Percentiles rank a stretch among this genome's conserved stretches.
phyloP scores from a whole-genome alignment of 768 basidiomycete genomes.

The Trichaptum fuscoviolaceum region DNA sequence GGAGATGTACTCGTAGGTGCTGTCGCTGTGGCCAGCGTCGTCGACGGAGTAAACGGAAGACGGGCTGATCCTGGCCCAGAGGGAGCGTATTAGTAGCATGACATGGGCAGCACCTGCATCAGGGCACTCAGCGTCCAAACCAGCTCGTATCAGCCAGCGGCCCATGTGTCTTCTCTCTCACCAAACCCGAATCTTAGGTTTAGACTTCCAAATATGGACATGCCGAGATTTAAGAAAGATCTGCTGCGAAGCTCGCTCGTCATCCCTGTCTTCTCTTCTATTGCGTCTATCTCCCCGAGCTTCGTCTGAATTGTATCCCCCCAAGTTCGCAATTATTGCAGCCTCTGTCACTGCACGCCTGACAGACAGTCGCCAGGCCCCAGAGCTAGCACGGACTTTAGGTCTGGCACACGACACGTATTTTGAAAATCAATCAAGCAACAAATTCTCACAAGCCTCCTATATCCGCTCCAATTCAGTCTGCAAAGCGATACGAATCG shows the following conservation, averaged over 20 bases:
- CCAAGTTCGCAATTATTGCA: not conserved
- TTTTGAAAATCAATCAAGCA: not conserved
- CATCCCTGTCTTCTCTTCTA: not conserved
- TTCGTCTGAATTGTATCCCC: not conserved
- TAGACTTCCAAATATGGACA: not conserved
- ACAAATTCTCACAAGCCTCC: not conserved
- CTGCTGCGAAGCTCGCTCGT: not conserved
- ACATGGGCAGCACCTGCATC: not conserved
- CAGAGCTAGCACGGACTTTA: not conserved
- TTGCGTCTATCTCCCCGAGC: not conserved
- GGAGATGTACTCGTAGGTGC: not conserved
- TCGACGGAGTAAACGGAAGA: not conserved
- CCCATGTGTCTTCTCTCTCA: not conserved
- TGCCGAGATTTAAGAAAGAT: not conserved
- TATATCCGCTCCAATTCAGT: not conserved
- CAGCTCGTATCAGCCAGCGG: not conserved
- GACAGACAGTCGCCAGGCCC: slow-evolving; percentile 1
- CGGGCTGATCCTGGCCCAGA: not conserved
- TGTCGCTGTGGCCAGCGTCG: not conserved
- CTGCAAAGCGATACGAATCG: not conserved
- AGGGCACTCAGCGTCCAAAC: not conserved
- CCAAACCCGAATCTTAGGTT: not conserved
- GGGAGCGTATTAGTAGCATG: not conserved
- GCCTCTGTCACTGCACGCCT: not conserved
- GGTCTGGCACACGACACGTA: not conserved